Conservation (phyloP, 2,329 filamentous ascomycete species). For the Aspergillus sp. region DNA sequence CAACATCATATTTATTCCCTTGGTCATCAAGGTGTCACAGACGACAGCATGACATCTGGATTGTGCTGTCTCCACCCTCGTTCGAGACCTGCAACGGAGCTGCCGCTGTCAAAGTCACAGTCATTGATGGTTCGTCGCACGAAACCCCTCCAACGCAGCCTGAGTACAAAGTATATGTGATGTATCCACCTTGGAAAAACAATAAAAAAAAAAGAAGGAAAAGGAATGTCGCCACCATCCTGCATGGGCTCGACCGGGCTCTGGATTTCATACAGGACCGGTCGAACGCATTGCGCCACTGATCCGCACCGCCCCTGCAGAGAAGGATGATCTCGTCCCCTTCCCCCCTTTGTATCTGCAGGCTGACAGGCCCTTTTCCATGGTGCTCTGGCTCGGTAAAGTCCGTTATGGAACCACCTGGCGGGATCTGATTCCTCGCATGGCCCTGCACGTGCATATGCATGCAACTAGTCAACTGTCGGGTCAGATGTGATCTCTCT, state of each 20-base stretch:
- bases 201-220: neutral
- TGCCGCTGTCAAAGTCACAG: neutral
- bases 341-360: neutral
- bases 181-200: neutral
- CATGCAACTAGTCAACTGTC: slow-evolving; percentile 6
- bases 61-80: neutral
- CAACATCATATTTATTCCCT: neutral
- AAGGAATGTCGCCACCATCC: neutral
- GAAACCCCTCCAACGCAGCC: neutral
- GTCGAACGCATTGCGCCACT: neutral
- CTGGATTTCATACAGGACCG: neutral
- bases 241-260: neutral
- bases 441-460: slow-evolving; percentile 7
- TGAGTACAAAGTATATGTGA: neutral
- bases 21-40: neutral
- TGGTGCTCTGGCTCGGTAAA: neutral
- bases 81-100: neutral
- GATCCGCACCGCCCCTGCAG: slow-evolving; percentile 3
- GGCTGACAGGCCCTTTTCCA: neutral
- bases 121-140: neutral
- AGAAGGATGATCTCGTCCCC: neutral
- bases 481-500: neutral
- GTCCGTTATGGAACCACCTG: slow-evolving; percentile 12
- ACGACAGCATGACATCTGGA: neutral
- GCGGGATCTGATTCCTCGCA: slow-evolving; percentile 12